Evolutionary conservation across 441 rosid genomes (phyloP).

Genomic region (Brassica hybrid): DNA sequence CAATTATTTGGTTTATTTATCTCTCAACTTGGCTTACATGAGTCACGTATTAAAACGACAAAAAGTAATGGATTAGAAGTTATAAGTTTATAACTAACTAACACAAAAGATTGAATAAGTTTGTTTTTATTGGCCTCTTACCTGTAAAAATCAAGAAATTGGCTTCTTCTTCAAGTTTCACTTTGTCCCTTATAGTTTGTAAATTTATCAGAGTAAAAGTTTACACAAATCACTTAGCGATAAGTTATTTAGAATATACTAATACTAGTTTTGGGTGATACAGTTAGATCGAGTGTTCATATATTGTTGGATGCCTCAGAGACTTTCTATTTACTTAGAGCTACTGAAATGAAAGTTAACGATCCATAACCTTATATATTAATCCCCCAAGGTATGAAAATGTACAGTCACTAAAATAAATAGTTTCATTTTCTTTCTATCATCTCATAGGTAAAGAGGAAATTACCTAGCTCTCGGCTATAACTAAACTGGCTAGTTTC

Average conservation of each 20-base stretch:
- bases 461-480: neutral
- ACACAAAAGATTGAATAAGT: neutral
- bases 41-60: conserved; percentile 2
- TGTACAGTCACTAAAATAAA: neutral
- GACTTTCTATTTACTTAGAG: neutral
- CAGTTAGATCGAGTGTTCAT: neutral
- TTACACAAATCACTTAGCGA: neutral
- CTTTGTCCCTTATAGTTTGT: neutral
- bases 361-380: neutral
- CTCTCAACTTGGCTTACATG: conserved; percentile 25
- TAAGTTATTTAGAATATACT: neutral
- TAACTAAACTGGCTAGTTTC: neutral
- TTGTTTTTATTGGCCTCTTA: neutral
- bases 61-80: neutral
- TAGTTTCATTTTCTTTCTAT: neutral
- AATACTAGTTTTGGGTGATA: neutral
- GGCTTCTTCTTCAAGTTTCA: neutral
- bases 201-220: neutral
- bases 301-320: neutral
- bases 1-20: neutral
- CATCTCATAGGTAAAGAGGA: neutral
- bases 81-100: neutral
- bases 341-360: neutral
- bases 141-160: neutral
- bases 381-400: neutral